These are phyloP conservation scores for Lachnellula suecica DNA, from an alignment of 2,329 filamentous ascomycete species.

Conservation along the genomic window DNA sequence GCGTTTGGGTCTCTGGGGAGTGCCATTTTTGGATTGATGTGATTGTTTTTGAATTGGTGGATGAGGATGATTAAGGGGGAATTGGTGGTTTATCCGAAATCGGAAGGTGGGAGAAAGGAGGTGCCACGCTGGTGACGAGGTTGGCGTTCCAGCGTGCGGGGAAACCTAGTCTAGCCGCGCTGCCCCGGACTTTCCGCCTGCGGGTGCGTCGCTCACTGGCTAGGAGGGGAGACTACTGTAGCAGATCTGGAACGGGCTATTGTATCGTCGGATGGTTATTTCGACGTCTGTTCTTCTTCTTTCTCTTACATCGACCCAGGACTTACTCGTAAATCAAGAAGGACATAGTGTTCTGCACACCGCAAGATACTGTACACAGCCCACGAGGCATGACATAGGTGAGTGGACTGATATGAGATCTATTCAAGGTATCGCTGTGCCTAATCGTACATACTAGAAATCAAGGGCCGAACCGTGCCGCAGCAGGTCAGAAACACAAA, in stretches of 20 bases:
- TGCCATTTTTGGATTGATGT: slow-evolving; percentile 2
- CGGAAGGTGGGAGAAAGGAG: background rate
- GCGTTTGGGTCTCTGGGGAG: slow-evolving; percentile 4
- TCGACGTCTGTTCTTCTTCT: background rate
- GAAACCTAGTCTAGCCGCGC: background rate
- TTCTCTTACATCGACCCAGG: no score
- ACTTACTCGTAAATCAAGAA: no score
- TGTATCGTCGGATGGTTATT: no score
- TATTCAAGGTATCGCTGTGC: slow-evolving; percentile 2
- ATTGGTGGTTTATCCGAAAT: background rate
- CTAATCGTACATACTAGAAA: slow-evolving; percentile 13
- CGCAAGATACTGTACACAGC: no score
- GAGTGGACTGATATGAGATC: slow-evolving; percentile 10
- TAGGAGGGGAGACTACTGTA: no score
- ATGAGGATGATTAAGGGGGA: background rate
- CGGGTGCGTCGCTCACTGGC: background rate
- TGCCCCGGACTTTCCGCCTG: background rate
- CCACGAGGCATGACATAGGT: background rate
- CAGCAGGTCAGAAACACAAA: background rate
- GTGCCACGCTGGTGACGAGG: background rate
- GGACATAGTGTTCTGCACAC: background rate
- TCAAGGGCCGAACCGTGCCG: background rate
- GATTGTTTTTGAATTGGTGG: background rate
- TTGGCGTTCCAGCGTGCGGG: background rate
- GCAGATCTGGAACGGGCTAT: no score